A percentile compares a stretch with the other conserved stretches of the same genome.
Conservation (phyloP, 805 yeast genomes). For the Pichia ethanolica region DNA sequence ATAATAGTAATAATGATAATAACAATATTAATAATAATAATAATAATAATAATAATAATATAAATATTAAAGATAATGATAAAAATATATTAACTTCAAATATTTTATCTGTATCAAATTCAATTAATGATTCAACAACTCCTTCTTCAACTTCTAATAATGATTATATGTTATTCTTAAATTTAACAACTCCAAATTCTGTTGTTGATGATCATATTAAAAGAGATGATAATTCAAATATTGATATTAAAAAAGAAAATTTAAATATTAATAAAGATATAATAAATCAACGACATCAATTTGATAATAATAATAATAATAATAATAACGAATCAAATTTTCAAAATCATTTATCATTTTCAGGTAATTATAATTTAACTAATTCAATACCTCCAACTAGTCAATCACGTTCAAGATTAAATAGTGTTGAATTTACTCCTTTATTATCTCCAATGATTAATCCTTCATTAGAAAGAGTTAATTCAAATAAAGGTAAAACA, state of each 20-base stretch:
- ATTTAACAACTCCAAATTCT: constrained; percentile 1
- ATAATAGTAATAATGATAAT: too few species aligned
- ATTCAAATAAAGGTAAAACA: constrained; percentile 11
- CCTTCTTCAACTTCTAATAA: background rate
- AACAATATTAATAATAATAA: too few species aligned
- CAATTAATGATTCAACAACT: background rate
- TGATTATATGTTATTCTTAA: constrained; percentile 3
- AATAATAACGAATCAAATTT: background rate
- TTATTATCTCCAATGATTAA: constrained; percentile 67
- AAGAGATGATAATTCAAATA: background rate
- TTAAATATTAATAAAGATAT: background rate
- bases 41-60: too few species aligned
- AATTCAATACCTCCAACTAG: background rate
- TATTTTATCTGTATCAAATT: too few species aligned
- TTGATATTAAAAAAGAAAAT: background rate
- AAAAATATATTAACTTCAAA: too few species aligned
- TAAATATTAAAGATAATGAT: too few species aligned
- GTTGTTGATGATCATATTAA: background rate
- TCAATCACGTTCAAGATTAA: background rate
- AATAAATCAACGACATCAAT: background rate
- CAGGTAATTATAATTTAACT: background rate
- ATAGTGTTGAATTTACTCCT: constrained; percentile 45
- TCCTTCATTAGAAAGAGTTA: constrained; percentile 36
- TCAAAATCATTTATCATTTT: background rate
- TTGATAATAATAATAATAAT: background rate